Base-by-base conservation (phyloP, 2,329 filamentous ascomycete species). In the Xylariaceae sp. region DNA sequence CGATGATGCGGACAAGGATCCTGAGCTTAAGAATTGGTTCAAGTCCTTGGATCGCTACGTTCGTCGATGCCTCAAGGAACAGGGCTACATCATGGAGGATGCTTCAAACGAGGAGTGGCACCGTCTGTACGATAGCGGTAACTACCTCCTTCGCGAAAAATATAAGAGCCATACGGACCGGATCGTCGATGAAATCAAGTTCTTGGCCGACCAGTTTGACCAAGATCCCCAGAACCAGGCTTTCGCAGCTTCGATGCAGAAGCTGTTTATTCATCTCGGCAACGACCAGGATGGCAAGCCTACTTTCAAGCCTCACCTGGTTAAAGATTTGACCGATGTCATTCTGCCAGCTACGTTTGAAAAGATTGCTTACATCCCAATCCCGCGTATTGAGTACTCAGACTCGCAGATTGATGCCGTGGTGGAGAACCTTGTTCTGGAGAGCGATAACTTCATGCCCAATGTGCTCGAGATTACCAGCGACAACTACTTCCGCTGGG, bases 361-460 rank as follows among this genome's bases (percentile, higher is more conserved):
- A 79, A 90, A 88, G 64, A 80, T 95, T 54, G 88, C 91, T 59
- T 99, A 99, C 74, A 84, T 99, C 14, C 92, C 95, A 3, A 85
- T 99, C 48, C 95, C 95, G 20, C 89, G 95, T 53, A 96, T 99
- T 58, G 95, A 99, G 78, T 95, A 92, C 70, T 89, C 86, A 1
- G 95, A 98, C 66, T 81, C 84, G 2, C 86, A 88, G 80, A 81
- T 96, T 49, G 95, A 99, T 74, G 89, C 89, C 47, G 84, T 98
- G 47, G 84, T 99, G 44, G 95, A 99, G 79, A 99, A 99, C 74
- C 79, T 99, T 10, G 89, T 97, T 44, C 84, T 99, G 50, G 95
- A 99, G 78, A 93, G 91, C 63, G 93, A 98, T 79, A 99, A 99
- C 77, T 87, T 99, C 66, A 91, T 93, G 77, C 95, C 95, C 61